phyloP scores from a whole-genome alignment of 2,329 filamentous ascomycete species.

The Aspergillus niger region DNA sequence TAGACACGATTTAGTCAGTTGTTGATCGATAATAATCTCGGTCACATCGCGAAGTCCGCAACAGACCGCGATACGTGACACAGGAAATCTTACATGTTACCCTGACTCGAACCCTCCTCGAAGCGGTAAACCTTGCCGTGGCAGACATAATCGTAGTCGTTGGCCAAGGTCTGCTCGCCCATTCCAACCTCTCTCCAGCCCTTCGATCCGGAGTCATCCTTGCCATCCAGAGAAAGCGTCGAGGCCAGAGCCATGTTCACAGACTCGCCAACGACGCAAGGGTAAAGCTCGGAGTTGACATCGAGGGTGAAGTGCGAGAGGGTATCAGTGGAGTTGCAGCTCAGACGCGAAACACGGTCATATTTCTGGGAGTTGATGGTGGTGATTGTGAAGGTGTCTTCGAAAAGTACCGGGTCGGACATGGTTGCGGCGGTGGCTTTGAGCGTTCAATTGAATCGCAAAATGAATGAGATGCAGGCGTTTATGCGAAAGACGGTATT shows the following conservation, averaged over 20 bases:
- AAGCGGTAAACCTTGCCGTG: slow-evolving; percentile 56
- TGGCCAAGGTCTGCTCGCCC: slow-evolving; percentile 57
- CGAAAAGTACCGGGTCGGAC: slow-evolving; percentile 88
- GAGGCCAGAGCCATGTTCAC: slow-evolving; percentile 81
- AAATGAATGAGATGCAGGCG: neutral
- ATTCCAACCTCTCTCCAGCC: slow-evolving; percentile 76
- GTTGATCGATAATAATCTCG: neutral
- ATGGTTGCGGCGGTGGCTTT: slow-evolving; percentile 52
- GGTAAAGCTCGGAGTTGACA: slow-evolving; percentile 92
- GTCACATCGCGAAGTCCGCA: neutral
- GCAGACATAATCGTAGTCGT: slow-evolving; percentile 55
- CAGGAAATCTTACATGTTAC: slow-evolving; percentile 72
- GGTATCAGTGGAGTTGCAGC: slow-evolving; percentile 72
- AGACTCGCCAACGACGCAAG: slow-evolving; percentile 70
- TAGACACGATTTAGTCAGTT: slow-evolving; percentile 46
- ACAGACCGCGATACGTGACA: neutral
- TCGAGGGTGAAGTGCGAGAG: slow-evolving; percentile 80
- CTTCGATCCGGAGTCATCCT: slow-evolving; percentile 64
- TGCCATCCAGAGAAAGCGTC: slow-evolving; percentile 85
- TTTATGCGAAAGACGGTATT: neutral
- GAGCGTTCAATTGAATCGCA: slow-evolving; percentile 1
- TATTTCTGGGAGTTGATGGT: slow-evolving; percentile 83
- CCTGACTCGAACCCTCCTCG: slow-evolving; percentile 62
- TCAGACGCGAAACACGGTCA: slow-evolving; percentile 88
- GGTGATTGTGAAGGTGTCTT: slow-evolving; percentile 85